Evolutionary conservation across 257 asterid genomes (phyloP), one percentile per base, ranked within the genome.

Genomic region (Misopates orontium): DNA sequence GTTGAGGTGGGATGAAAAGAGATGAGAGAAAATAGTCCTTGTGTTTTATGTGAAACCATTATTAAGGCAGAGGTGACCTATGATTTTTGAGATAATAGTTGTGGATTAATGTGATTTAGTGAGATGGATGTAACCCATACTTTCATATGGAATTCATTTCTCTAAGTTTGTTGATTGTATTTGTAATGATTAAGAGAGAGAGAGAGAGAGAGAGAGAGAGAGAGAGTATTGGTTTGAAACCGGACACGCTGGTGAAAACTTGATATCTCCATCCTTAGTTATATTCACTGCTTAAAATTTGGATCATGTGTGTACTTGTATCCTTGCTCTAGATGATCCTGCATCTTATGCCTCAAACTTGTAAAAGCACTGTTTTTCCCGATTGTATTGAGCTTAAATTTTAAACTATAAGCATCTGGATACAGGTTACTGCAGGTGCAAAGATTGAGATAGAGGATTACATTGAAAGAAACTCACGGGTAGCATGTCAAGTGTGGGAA

Each of bases 401-500:
- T 73, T 70, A 40, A 72, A 55, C 21, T 14, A n/a, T 45, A 48
- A 42, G 59, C 48, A 8, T 71, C 19, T 59, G 72, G 44, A 42
- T 78, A 72, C 75, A 74, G 73, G 68, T 64, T 39, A 31, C 59
- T 63, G 54, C 71, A 56, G 79, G 51, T 68, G 56, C 42, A 36
- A 55, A 51, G 31, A 68, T 54, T 32, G 32, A 23, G 71, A 66
- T 45, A 36, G 42, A 36, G 42, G 42, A 28, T 19, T 57, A 52
- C 10, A 32, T 21, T 10, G 22, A 24, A 52, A 10, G 41, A 14
- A 36, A 4, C 58, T 62, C 25, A 23, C 42, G 60, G 54, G 56
- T 66, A 74, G 49, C 50, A 83, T 84, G 87, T 84, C 89, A 22
- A 84, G 87, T 70, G 80, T 81, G 36, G 81, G 81, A 73, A 74